A percentile compares a stretch with the other conserved stretches of the same genome.
phyloP scores from a whole-genome alignment of 75 land plant genomes.

The Gnetum montanum region DNA sequence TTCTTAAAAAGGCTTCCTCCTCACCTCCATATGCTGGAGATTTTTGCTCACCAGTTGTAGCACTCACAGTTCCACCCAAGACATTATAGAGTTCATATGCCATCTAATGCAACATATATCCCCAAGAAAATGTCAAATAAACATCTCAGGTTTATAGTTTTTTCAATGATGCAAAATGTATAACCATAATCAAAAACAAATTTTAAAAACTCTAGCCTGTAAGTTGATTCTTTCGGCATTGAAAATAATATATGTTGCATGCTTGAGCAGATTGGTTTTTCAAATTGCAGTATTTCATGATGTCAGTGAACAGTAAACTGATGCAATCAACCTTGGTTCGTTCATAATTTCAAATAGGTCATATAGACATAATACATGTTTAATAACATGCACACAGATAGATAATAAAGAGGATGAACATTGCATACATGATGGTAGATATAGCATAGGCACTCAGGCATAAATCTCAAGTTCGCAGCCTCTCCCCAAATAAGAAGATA shows the following conservation, averaged over 20 bases:
- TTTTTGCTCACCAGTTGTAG: constrained; percentile 80
- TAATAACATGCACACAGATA: too few species aligned
- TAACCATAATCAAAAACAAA: background rate
- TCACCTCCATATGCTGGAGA: constrained; percentile 96
- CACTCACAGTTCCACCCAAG: constrained; percentile 88
- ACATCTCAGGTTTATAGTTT: background rate
- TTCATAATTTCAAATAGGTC: too few species aligned
- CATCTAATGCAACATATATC: constrained; percentile 75
- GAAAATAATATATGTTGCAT: too few species aligned
- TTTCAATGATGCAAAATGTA: background rate
- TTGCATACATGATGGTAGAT: constrained; percentile 87
- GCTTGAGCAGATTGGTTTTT: too few species aligned
- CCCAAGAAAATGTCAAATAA: background rate
- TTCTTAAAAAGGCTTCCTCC: constrained; percentile 61
- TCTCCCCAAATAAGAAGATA: constrained; percentile 98
- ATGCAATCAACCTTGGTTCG: too few species aligned
- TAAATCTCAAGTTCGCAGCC: constrained; percentile 92
- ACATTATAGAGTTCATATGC: constrained; percentile 88
- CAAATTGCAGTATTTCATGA: too few species aligned
- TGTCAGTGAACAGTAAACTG: too few species aligned
- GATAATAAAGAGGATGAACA: background rate
- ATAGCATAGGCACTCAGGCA: constrained; percentile 98
- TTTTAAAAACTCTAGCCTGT: background rate
- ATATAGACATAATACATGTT: too few species aligned
- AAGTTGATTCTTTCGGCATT: too few species aligned